These are phyloP conservation scores for Xylariaceae sp. DNA, from an alignment of 2,329 filamentous ascomycete genomes.

Conservation along the genomic window DNA sequence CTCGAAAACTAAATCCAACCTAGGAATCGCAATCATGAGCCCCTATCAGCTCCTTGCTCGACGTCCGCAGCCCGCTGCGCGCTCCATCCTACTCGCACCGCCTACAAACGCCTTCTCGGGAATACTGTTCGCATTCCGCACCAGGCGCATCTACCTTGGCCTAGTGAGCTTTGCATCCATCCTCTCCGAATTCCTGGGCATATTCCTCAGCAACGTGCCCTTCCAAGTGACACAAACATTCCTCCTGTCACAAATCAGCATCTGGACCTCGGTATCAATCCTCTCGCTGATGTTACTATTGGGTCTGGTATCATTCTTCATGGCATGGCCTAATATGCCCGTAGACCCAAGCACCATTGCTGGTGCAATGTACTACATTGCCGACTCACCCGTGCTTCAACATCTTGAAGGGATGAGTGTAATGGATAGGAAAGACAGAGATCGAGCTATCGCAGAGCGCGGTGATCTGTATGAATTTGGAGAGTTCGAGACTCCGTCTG, in stretches of 20 bases:
- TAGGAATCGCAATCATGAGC: conserved; percentile 36
- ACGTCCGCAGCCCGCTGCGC: not conserved
- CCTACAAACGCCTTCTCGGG: conserved; percentile 14
- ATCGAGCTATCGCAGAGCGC: conserved; percentile 4
- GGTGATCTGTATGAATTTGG: conserved; percentile 6
- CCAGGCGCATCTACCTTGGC: conserved; percentile 8
- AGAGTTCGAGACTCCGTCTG: not conserved
- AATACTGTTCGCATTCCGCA: conserved; percentile 5
- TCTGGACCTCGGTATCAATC: conserved; percentile 33
- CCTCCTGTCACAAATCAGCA: conserved; percentile 31
- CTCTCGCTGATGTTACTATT: conserved; percentile 37
- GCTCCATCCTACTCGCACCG: conserved; percentile 5
- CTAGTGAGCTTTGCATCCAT: conserved; percentile 7
- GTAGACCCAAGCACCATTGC: conserved; percentile 36
- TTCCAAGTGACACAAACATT: conserved; percentile 37
- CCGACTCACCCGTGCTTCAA: not conserved
- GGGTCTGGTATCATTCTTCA: conserved; percentile 33
- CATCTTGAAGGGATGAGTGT: conserved; percentile 6
- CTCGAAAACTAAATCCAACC: not conserved
- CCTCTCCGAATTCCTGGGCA: conserved; percentile 16
- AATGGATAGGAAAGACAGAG: conserved; percentile 8
- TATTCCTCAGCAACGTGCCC: conserved; percentile 39
- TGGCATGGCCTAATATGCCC: conserved; percentile 37
- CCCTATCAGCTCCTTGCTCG: conserved; percentile 36
- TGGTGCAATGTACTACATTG: conserved; percentile 36